These are phyloP conservation scores for Amniculicola lignicola DNA, from an alignment of 495 filamentous ascomycete genomes.

Conservation along the genomic window DNA sequence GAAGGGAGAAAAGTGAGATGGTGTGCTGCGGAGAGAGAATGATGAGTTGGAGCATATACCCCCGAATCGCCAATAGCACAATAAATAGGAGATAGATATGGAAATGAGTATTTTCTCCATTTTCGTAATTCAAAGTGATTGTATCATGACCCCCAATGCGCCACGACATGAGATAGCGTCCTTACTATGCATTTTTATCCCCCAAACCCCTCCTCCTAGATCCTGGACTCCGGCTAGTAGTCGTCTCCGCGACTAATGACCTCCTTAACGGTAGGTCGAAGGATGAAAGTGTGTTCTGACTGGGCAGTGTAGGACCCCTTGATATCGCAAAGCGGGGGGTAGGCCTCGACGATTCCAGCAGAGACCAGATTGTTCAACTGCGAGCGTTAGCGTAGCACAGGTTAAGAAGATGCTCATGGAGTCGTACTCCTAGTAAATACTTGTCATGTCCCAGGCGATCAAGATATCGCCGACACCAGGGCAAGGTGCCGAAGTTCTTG, in stretches of 20 bases:
- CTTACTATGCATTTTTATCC: too few relatives aligned
- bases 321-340: conserved; percentile 84
- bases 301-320: conserved; percentile 96
- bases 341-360: conserved; percentile 81
- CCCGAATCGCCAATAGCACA: too few relatives aligned
- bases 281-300: conserved; percentile 88
- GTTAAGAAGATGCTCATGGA: background rate
- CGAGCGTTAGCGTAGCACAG: conserved; percentile 24
- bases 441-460: conserved; percentile 60
- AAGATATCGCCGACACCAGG: conserved; percentile 61
- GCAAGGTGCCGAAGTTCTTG: conserved; percentile 62
- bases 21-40: too few relatives aligned
- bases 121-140: too few relatives aligned
- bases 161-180: too few relatives aligned
- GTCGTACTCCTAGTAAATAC: conserved; percentile 57
- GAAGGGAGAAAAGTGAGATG: too few relatives aligned
- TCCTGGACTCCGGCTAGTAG: conserved; percentile 54
- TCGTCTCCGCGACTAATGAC: conserved; percentile 90
- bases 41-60: too few relatives aligned
- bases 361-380: conserved; percentile 85
- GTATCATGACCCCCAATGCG: too few relatives aligned
- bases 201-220: too few relatives aligned
- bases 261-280: conserved; percentile 86
- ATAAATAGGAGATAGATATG: too few relatives aligned
- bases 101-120: too few relatives aligned